phyloP scores from a whole-genome alignment of 2,329 filamentous ascomycete species.

The Fusarium temperatum region DNA sequence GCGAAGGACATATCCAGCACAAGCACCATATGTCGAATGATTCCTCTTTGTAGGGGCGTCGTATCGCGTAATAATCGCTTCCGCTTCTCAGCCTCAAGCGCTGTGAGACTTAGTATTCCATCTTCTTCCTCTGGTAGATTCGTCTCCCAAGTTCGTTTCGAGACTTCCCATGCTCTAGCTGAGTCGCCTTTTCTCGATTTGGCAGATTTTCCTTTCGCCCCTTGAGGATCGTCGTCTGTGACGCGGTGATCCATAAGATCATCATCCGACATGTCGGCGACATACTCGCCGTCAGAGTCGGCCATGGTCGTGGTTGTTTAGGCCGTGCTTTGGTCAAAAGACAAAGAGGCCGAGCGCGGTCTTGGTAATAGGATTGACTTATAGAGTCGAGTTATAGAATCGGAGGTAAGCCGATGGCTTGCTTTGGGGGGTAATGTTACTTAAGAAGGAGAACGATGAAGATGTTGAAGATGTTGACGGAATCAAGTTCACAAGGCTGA shows the following conservation, averaged over 20 bases:
- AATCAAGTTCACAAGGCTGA: constrained; percentile 42
- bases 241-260: constrained; percentile 64
- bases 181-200: constrained; percentile 48
- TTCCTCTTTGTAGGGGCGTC: constrained; percentile 92
- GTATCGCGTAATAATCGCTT: constrained; percentile 87
- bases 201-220: constrained; percentile 42
- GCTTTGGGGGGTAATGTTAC: background rate
- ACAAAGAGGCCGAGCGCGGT: background rate
- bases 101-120: constrained; percentile 79
- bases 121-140: constrained; percentile 77
- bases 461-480: constrained; percentile 24
- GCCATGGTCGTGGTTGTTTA: constrained; percentile 60
- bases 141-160: constrained; percentile 75
- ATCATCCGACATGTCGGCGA: constrained; percentile 71
- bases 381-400: background rate
- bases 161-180: constrained; percentile 72
- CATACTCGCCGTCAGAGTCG: constrained; percentile 77
- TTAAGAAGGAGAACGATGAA: background rate
- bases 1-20: constrained; percentile 92
- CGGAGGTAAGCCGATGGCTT: background rate
- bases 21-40: constrained; percentile 94
- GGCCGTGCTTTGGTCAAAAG: background rate
- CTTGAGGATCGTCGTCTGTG: constrained; percentile 49
- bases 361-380: background rate
- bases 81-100: constrained; percentile 84